Evolutionary conservation across 805 yeast species (phyloP).

Genomic region (Saccharomycopsis schoenii): DNA sequence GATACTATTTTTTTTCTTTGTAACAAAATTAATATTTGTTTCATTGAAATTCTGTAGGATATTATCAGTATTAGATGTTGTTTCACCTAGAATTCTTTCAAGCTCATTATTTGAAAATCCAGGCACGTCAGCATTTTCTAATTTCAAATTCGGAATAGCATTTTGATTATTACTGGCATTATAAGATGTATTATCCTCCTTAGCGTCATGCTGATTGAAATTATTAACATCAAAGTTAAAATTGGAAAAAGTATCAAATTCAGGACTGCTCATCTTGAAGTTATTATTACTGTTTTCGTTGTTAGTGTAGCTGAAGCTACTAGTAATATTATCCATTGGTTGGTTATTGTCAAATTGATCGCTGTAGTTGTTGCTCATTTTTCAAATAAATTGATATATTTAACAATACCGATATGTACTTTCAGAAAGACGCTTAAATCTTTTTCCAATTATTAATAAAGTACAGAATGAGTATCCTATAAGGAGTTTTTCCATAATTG

Average conservation of each 20-base stretch:
- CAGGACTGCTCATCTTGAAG: not conserved
- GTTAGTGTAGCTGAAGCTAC: not conserved
- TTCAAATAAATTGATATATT: not conserved
- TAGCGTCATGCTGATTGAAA: not conserved
- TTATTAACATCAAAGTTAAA: not conserved
- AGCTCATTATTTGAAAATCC: not conserved
- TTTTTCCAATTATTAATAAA: not conserved
- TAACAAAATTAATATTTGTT: not conserved
- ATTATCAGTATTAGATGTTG: not conserved
- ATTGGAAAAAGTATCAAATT: not conserved
- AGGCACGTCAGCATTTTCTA: not conserved
- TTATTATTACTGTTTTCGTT: not conserved
- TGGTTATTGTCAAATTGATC: not conserved
- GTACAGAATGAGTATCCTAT: no score
- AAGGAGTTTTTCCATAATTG: no score
- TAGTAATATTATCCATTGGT: not conserved
- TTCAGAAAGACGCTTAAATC: not conserved
- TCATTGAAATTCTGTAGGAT: not conserved
- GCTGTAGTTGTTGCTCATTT: not conserved
- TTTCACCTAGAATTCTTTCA: not conserved
- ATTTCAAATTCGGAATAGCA: not conserved
- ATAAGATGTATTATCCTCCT: not conserved
- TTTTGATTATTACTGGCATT: not conserved
- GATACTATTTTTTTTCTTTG: not conserved
- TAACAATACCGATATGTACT: not conserved